Conservation (phyloP, 129 eudicot species). For the Chrysanthemum seticuspe region DNA sequence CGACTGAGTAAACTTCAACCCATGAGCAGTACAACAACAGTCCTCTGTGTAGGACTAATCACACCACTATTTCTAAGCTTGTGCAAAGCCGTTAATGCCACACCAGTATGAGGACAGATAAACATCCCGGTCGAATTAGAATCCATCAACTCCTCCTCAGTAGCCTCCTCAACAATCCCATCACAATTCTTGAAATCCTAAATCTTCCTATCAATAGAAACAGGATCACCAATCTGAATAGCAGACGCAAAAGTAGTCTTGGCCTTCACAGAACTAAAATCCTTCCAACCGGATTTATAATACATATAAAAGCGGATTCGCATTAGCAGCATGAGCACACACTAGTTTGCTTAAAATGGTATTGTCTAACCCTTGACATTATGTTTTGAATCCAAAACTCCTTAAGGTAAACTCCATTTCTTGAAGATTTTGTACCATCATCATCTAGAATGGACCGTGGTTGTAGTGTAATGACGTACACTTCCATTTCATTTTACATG, state of each 20-base stretch:
- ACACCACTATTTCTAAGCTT: constrained; percentile 27
- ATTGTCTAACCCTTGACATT: no score
- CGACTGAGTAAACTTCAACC: constrained; percentile 29
- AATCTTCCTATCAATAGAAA: constrained; percentile 27
- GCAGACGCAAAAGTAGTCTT: constrained; percentile 26
- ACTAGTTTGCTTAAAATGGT: no score
- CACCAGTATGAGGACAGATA: constrained; percentile 28
- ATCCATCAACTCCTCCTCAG: constrained; percentile 33
- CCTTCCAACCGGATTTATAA: constrained; percentile 10
- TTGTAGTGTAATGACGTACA: no score
- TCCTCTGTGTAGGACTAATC: constrained; percentile 16
- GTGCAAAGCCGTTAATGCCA: constrained; percentile 21
- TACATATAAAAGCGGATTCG: constrained; percentile 28
- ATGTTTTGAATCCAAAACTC: no score
- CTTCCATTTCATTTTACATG: no score
- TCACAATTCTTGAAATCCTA: constrained; percentile 12
- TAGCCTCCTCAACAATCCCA: constrained; percentile 31
- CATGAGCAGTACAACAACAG: constrained; percentile 34
- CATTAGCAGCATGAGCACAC: constrained; percentile 32
- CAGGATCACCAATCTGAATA: constrained; percentile 33
- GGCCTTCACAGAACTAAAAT: constrained; percentile 22
- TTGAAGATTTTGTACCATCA: no score
- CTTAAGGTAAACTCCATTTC: no score
- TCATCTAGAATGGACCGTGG: no score
- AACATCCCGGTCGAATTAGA: constrained; percentile 32